Base-by-base conservation (phyloP, 2,329 filamentous ascomycete species). In the Fusarium oxysporum region DNA sequence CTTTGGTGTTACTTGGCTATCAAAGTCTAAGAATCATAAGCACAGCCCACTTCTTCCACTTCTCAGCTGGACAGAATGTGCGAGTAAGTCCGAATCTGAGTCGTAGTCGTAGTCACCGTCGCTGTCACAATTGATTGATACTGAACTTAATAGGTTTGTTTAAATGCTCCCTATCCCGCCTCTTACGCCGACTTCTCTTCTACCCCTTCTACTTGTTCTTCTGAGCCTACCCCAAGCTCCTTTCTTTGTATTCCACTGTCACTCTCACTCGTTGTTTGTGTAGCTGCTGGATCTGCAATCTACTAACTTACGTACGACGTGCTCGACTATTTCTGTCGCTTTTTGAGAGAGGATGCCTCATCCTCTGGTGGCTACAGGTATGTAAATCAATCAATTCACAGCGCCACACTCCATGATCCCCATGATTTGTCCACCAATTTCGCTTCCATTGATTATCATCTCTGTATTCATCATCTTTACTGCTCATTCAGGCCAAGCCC, bases 321-420 rank as follows among this genome's bases (percentile, higher is more conserved):
- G 57, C 44, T 70, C 48, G 10, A 50, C 43, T 47, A 19, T 63
- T 50, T 66, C 30, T 56, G 23, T 41, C 37, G 44, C 25, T 28
- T 11, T 35, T 37, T n/a, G 12, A 62, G 43, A 50, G 58, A 56
- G 40, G 50, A 74, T 74, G 72, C 72, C 72, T 73, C 69, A 74
- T 48, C 72, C 72, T 68, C 38, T 74, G 55, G 69, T 73, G 57
- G 72, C 72, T 66, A 67, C 62, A 73, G 72, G 72, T 74, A 74
- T 63, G 72, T 73, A 44, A 68, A 60, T 23, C 38, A 19, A 48
- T 37, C 41, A 23, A 50, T 37, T 30, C 30, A 45, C 37, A 55
- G 28, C 59, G 38, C 47, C 48, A 61, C 33, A 33, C 37, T 37
- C 28, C 21, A 30, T 50, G 19, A 28, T 30, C 25, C 25, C 30